Evolutionary conservation across 2,329 filamentous ascomycete genomes (phyloP).

Genomic region (Microdochium nivale): DNA sequence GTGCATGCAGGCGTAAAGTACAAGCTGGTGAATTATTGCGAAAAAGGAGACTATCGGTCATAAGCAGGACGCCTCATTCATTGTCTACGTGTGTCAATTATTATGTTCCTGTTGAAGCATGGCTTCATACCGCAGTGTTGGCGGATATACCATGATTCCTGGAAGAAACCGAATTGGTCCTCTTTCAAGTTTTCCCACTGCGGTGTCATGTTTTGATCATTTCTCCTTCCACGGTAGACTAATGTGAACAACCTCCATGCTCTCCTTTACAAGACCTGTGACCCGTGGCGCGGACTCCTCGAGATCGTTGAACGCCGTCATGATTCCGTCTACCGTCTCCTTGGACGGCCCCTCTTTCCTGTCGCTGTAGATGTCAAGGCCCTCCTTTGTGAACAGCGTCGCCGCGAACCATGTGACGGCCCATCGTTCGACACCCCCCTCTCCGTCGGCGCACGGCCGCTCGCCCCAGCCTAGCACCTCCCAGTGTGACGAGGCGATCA

Average conservation of each 20-base stretch:
- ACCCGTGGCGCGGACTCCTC: slow-evolving; percentile 44
- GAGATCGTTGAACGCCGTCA: slow-evolving; percentile 41
- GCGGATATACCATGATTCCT: no score
- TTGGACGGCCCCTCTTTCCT: slow-evolving; percentile 49
- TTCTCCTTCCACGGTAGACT: slow-evolving; percentile 38
- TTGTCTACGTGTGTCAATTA: no score
- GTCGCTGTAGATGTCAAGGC: slow-evolving; percentile 69
- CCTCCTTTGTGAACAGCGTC: slow-evolving; percentile 75
- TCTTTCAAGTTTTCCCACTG: no score
- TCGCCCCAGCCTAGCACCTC: slow-evolving; percentile 73
- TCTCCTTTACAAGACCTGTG: slow-evolving; percentile 34
- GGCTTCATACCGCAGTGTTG: no score
- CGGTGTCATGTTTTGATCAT: no score
- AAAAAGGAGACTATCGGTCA: no score
- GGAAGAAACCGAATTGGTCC: no score
- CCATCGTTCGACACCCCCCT: slow-evolving; percentile 47
- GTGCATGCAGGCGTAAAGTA: no score
- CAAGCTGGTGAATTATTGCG: no score
- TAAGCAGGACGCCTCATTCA: no score
- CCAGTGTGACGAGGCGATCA: slow-evolving; percentile 68
- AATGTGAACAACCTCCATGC: slow-evolving; percentile 44
- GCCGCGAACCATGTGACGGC: slow-evolving; percentile 78
- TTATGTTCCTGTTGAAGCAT: no score
- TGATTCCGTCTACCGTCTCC: slow-evolving; percentile 47
- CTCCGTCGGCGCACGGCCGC: slow-evolving; percentile 22